A percentile compares a stretch with the other conserved stretches of the same genome.
Conservation (phyloP, 176 grass and related monocot species). For the Raddia guianensis region DNA sequence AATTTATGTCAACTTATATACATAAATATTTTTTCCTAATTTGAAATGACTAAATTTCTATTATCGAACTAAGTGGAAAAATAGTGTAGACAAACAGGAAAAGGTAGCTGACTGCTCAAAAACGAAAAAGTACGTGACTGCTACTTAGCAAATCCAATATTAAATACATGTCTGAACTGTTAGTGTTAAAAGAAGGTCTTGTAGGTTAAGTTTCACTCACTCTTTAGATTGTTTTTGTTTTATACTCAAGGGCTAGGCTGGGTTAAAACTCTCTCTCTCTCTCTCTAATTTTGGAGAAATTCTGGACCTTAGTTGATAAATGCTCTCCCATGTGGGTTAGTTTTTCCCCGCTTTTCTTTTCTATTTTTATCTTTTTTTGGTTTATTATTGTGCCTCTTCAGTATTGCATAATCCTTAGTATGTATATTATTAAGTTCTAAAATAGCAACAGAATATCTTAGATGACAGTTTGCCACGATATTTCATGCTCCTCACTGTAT, state of each 20-base stretch:
- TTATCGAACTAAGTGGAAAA: no score
- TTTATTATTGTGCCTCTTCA: neutral
- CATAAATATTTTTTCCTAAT: no score
- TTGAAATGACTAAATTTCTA: no score
- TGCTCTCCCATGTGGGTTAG: neutral
- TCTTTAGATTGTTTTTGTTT: neutral
- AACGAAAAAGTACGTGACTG: no score
- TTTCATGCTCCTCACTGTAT: neutral
- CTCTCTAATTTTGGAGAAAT: neutral
- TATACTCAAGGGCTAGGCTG: neutral
- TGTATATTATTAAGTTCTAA: conserved; percentile 2
- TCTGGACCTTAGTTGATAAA: neutral
- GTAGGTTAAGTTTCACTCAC: neutral
- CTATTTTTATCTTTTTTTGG: neutral
- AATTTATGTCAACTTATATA: no score
- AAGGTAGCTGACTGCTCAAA: no score
- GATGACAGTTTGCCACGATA: conserved; percentile 4
- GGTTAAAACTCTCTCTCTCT: neutral
- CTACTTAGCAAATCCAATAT: no score
- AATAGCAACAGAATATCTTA: neutral
- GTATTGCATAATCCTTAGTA: conserved; percentile 11
- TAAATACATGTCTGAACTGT: neutral
- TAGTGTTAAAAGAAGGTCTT: neutral
- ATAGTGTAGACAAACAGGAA: no score
- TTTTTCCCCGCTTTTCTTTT: neutral